Conservation (phyloP, 1,284 basidiomycete species). For the Takashimella koratensis region DNA sequence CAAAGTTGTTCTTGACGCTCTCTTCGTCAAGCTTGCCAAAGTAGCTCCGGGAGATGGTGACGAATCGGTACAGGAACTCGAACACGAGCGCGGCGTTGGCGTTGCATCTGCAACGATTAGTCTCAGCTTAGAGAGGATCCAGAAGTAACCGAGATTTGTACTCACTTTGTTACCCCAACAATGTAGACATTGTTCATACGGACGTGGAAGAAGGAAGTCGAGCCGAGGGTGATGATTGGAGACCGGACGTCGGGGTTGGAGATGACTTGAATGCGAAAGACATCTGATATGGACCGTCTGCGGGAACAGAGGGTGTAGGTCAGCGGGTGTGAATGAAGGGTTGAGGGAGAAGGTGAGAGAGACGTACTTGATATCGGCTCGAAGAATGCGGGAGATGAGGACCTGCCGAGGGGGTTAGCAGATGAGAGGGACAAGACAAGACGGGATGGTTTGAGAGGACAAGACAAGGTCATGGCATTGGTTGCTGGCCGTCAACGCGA, state of each 20-base stretch:
- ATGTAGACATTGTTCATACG: slow-evolving; percentile 91
- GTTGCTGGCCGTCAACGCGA: slow-evolving; percentile 6
- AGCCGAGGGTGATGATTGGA: slow-evolving; percentile 95
- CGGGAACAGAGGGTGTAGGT: not conserved
- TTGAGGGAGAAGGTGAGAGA: slow-evolving; percentile 2
- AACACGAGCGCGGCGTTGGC: slow-evolving; percentile 97
- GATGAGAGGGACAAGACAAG: not conserved
- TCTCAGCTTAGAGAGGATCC: slow-evolving; percentile 1
- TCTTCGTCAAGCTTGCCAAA: slow-evolving; percentile 99
- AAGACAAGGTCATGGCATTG: too few species aligned
- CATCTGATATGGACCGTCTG: slow-evolving; percentile 94
- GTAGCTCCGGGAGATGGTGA: slow-evolving; percentile 87
- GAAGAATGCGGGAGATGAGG: slow-evolving; percentile 86
- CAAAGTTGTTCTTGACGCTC: slow-evolving; percentile 98
- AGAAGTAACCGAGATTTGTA: slow-evolving; percentile 3
- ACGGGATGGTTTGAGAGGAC: not conserved
- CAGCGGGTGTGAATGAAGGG: slow-evolving; percentile 1
- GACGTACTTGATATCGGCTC: slow-evolving; percentile 86
- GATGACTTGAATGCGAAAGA: slow-evolving; percentile 96
- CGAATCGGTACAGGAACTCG: slow-evolving; percentile 95
- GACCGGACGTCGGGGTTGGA: slow-evolving; percentile 94
- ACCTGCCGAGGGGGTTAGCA: slow-evolving; percentile 61
- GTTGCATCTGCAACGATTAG: slow-evolving; percentile 63
- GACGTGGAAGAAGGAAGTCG: slow-evolving; percentile 96
- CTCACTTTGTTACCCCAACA: slow-evolving; percentile 90